Evolutionary conservation across 495 filamentous ascomycete genomes (phyloP).

Genomic region (Oleoguttula mirabilis): DNA sequence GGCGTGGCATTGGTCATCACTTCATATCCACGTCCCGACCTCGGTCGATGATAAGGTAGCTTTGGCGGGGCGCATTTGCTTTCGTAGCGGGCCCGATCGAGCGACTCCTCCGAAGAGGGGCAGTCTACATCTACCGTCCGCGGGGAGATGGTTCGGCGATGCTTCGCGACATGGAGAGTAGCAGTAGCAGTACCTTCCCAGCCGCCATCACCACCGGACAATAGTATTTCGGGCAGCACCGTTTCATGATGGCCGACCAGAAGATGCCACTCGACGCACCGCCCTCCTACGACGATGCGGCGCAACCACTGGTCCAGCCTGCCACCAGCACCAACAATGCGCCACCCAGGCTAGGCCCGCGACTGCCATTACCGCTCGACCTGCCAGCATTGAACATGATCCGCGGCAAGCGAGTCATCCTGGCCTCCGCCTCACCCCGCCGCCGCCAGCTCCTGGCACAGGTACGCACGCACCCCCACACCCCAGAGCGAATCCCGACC

Average conservation of each 20-base stretch:
- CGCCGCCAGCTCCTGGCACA: conserved; percentile 65
- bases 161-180: no score
- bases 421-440: conserved; percentile 79
- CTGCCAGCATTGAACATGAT: conserved; percentile 67
- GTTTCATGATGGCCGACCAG: conserved; percentile 19
- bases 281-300: conserved; percentile 25
- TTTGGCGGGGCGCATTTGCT: no score
- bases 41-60: no score
- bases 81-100: no score
- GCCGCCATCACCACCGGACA: no score
- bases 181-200: no score
- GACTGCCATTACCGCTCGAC: conserved; percentile 50
- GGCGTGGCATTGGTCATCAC: no score
- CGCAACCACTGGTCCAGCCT: conserved; percentile 5
- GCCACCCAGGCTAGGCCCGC: conserved; percentile 23
- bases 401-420: conserved; percentile 61
- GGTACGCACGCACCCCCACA: conserved; percentile 25
- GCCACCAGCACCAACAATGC: conserved; percentile 8
- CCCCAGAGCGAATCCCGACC: no score
- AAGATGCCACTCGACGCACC: conserved; percentile 26
- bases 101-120: no score
- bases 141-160: neutral
- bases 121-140: no score
- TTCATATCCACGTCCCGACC: no score
- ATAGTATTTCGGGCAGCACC: no score